Evolutionary conservation across 2,329 filamentous ascomycete genomes (phyloP), one percentile per base, ranked within the genome.

Genomic region (Fusarium ambrosium): DNA sequence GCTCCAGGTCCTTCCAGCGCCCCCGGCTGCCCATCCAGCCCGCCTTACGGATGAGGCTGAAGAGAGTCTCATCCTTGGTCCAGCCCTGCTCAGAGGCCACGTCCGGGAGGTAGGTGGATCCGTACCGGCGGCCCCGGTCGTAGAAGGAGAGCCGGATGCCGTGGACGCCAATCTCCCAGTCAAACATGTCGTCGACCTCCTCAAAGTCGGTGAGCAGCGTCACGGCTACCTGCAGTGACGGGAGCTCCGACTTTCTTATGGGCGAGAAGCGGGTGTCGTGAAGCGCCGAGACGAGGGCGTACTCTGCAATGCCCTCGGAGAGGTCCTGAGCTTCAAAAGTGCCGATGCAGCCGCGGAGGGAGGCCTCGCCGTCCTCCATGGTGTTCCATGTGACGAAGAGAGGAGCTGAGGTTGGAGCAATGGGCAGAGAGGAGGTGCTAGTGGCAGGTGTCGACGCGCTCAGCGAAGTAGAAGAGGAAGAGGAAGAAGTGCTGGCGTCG

Each of bases 381-480:
- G 90, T 94, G 85, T 98, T 97, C 95, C 96, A 98, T 9, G 95
- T 98, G 56, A 99, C 94, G 82, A 98, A 98, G 43, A 98, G 89
- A 1, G 96, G 96, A 72, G 92, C 91, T 48, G 89, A 88, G 67
- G 84, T 83, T 36, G 78, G 73, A 75, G 80, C 53, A 68, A 68
- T 79, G 16, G 84, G 79, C 24, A 85, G 81, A 32, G 83, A 87
- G 37, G 85, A 82, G 14, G 80, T 84, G 16, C 85, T 86, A 1
- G 86, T 88, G 13, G 82, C 84, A 4, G 87, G 84, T 10, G 86
- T 86, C 10, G 86, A 86, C 2, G 83, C 86, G 32, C 80, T 83
- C 3, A 86, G 82, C 32, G 85, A 85, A 65, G 83, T 80, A 56
- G 85, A 85, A 53, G 86, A 80, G 16, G 82, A 80, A 16, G 81